Evolutionary conservation across 169 alveolate genomes (phyloP), one percentile per base, ranked within the genome.

Genomic region (Babesia bovis): DNA sequence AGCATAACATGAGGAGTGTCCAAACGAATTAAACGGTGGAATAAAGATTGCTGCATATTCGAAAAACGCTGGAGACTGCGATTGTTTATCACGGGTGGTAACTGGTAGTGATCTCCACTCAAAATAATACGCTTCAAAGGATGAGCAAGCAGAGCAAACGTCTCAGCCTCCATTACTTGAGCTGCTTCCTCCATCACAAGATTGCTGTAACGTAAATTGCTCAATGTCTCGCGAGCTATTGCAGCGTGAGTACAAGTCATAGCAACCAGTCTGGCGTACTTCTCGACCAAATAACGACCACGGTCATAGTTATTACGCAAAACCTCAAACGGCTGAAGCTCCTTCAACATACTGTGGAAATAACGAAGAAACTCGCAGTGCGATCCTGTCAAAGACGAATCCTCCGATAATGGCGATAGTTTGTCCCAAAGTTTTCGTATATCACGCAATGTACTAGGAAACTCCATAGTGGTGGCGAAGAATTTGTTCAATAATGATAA

Each of bases 161-260:
- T 95, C 59, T 95, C 98, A 49, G 91, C 92, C 70, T 92, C 94
- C 69, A 92, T 56, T 30, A 94, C 89, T 84, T 94, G 97, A 0
- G 96, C 96, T 13, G 95, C 91, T 67, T 94, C 97, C 68, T 94
- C 97, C 70, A 94, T 85, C 36, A 94, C 84, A 55, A 94, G 77
- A 49, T 83, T 91, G 84, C 89, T 93, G 68, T 91, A 94, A 55
- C 90, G 84, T 70, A 94, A 87, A 51, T 84, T 50, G 33, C 77
- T 77, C 55, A 93, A 68, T 44, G 84, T 89, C 79, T 90, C 94
- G 51, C 95, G 84, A 35, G 94, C 93, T 32, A 94, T 79, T n/a
- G 97, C 96, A 6, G 98, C 97, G 71, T 94, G 97, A 38, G 99
- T 96, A 66, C 98, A 94, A 15, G 99, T 96, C 96, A 96, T 91